A percentile compares a stretch with the other conserved stretches of the same genome.
phyloP scores from a whole-genome alignment of 2,329 filamentous ascomycete genomes.

The Aureobasidium pullulans region DNA sequence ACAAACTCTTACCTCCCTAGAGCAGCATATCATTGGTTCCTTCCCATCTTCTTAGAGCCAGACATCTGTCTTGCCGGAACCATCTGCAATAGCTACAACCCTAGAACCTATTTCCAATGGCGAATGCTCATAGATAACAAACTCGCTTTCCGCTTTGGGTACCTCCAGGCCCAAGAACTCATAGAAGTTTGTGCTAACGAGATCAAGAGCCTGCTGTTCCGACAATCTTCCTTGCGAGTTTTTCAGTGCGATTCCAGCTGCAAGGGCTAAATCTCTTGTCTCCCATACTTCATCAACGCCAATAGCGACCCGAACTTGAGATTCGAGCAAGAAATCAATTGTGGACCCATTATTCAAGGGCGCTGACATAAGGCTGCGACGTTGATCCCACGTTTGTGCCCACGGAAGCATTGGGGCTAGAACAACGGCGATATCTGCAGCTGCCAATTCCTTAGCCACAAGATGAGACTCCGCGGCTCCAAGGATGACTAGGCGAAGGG shows the following conservation, averaged over 20 bases:
- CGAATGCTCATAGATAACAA: constrained; percentile 56
- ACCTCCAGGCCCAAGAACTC: constrained; percentile 47
- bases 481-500: constrained; percentile 49
- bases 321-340: too few species aligned
- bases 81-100: constrained; percentile 48
- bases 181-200: constrained; percentile 52
- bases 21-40: too few species aligned
- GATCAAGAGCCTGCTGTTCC: constrained; percentile 48
- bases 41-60: constrained; percentile 16
- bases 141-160: constrained; percentile 35
- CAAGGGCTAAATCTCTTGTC: constrained; percentile 51
- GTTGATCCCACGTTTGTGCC: constrained; percentile 52
- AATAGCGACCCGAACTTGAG: constrained; percentile 26
- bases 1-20: not conserved
- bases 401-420: constrained; percentile 53
- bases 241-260: constrained; percentile 52
- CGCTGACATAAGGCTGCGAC: constrained; percentile 46
- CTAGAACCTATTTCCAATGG: constrained; percentile 53
- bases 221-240: constrained; percentile 51
- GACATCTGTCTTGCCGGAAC: constrained; percentile 24
- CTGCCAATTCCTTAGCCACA: constrained; percentile 51
- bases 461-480: constrained; percentile 59
- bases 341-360: too few species aligned
- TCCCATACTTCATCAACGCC: constrained; percentile 57
- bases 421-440: constrained; percentile 51